phyloP scores from a whole-genome alignment of 1,139 yeast species.

The Nakaseomyces bracarensis region DNA sequence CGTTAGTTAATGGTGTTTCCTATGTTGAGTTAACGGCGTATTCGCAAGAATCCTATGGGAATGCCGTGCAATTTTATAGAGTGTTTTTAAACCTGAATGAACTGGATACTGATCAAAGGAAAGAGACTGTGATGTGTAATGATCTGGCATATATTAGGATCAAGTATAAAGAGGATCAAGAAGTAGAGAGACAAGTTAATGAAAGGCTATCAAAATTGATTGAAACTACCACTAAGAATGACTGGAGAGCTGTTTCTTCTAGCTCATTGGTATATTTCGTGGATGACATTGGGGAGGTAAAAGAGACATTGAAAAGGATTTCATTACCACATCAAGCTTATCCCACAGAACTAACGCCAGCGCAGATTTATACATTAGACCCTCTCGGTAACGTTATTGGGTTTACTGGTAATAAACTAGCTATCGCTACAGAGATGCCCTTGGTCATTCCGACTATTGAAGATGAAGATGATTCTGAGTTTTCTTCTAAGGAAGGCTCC shows the following conservation, averaged over 20 bases:
- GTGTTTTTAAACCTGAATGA: conserved; percentile 12
- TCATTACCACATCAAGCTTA: conserved; percentile 30
- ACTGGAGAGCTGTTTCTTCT: conserved; percentile 34
- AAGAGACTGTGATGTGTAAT: conserved; percentile 14
- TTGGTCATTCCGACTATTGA: conserved; percentile 9
- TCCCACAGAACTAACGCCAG: conserved; percentile 56
- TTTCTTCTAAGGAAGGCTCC: conserved; percentile 25
- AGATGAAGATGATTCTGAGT: conserved; percentile 12
- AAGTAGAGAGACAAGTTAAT: conserved; percentile 14
- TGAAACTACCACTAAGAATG: conserved; percentile 17
- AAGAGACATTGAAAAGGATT: conserved; percentile 24
- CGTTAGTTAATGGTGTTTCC: conserved; percentile 32
- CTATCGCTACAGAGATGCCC: conserved; percentile 47
- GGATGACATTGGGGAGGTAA: conserved; percentile 25
- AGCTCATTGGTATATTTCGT: conserved; percentile 32
- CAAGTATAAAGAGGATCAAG: conserved; percentile 16
- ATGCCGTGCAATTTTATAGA: conserved; percentile 26
- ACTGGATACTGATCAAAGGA: conserved; percentile 2
- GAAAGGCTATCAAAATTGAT: conserved; percentile 14
- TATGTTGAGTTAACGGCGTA: conserved; percentile 26
- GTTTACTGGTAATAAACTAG: conserved; percentile 51
- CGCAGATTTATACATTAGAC: conserved; percentile 60
- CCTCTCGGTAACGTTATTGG: conserved; percentile 52
- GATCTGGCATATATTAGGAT: conserved; percentile 19
- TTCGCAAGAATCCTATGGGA: conserved; percentile 22